Evolutionary conservation across 106 monocot genomes (phyloP).

Genomic region (Gastrodia elata): DNA sequence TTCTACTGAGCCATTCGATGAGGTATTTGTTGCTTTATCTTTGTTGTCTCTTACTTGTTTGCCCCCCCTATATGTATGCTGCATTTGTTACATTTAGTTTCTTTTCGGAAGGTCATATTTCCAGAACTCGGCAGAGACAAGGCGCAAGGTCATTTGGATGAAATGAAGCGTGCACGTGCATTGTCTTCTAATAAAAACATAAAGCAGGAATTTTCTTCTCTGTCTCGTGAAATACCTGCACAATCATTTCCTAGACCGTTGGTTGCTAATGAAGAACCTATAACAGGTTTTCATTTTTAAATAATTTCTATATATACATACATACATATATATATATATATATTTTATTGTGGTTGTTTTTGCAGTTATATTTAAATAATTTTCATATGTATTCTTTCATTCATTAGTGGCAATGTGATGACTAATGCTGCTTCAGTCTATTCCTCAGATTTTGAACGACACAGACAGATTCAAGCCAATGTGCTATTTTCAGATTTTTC

Average conservation of each 20-base stretch:
- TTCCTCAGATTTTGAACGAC: constrained; percentile 23
- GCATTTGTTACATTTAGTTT: constrained; percentile 8
- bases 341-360: neutral
- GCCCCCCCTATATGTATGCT: neutral
- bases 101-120: constrained; percentile 46
- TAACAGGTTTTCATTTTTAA: constrained; percentile 19
- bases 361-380: neutral
- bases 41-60: neutral
- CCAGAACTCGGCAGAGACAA: constrained; percentile 41
- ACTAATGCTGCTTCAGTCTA: neutral
- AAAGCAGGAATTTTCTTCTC: constrained; percentile 20
- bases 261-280: constrained; percentile 1
- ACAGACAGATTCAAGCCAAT: neutral
- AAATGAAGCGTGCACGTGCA: constrained; percentile 36
- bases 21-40: constrained; percentile 26
- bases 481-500: constrained; percentile 7
- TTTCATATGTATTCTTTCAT: neutral
- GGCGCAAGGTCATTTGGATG: constrained; percentile 38
- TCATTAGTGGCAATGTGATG: neutral
- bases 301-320: neutral
- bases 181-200: constrained; percentile 13
- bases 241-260: constrained; percentile 20
- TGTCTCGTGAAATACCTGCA: constrained; percentile 23
- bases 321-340: neutral
- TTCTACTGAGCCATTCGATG: constrained; percentile 52